phyloP scores from a whole-genome alignment of 495 filamentous ascomycete genomes.

The Penicillium malachiteum region DNA sequence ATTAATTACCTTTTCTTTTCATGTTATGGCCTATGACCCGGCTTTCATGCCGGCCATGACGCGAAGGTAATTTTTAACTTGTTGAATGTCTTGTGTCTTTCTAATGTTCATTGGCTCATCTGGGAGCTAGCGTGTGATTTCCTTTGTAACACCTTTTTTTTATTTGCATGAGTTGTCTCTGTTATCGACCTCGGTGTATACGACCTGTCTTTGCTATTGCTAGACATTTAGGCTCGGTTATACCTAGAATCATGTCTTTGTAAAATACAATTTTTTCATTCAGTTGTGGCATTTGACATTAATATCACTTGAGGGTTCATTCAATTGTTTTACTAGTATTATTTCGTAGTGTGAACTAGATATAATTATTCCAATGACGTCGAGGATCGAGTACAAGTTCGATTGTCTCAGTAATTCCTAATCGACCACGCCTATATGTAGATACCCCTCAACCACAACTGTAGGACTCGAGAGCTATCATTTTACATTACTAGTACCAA shows the following conservation, averaged over 20 bases:
- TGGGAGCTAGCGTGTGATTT: conserved; percentile 34
- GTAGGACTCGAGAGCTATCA: no score
- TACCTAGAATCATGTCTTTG: conserved; percentile 25
- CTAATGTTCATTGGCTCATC: conserved; percentile 29
- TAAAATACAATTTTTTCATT: conserved; percentile 33
- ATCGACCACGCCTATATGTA: no score
- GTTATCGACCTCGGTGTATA: conserved; percentile 26
- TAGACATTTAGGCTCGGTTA: conserved; percentile 23
- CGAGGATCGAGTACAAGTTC: no score
- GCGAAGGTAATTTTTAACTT: neutral
- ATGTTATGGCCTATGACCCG: neutral
- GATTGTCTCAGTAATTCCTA: no score
- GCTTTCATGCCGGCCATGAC: no score
- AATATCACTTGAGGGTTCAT: neutral
- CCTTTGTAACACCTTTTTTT: conserved; percentile 27
- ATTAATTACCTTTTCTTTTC: conserved; percentile 27
- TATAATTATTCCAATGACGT: neutral
- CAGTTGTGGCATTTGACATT: conserved; percentile 5
- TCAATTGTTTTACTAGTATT: no score
- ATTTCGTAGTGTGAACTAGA: no score
- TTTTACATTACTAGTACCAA: no score
- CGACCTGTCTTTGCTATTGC: conserved; percentile 30
- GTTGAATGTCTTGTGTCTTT: conserved; percentile 21
- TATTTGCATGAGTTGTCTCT: conserved; percentile 33
- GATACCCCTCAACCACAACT: no score